These are phyloP conservation scores for Penicillium verrucosum DNA, from an alignment of 2,329 filamentous ascomycete species.

Conservation along the genomic window DNA sequence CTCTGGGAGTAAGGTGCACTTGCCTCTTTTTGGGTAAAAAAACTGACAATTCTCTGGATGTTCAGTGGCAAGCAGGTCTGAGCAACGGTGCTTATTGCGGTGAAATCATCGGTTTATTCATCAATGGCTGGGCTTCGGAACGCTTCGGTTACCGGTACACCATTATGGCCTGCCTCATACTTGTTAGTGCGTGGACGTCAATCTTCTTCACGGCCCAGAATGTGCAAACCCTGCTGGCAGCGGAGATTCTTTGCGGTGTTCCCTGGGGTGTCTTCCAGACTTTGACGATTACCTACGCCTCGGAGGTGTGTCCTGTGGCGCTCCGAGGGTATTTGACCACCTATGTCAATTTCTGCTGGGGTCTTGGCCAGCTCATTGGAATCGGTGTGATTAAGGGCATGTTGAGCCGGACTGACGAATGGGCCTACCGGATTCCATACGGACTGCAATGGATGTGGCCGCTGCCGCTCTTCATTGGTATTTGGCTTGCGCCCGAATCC, in stretches of 20 bases:
- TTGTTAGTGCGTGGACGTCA: conserved; percentile 48
- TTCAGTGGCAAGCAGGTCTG: conserved; percentile 46
- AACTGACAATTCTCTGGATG: conserved; percentile 16
- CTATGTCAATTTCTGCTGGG: conserved; percentile 49
- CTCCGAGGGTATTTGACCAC: conserved; percentile 47
- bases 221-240: conserved; percentile 48
- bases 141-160: conserved; percentile 53
- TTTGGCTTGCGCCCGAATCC: conserved; percentile 50
- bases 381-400: conserved; percentile 51
- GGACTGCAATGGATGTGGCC: conserved; percentile 55
- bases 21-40: neutral
- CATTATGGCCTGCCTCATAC: conserved; percentile 46
- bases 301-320: conserved; percentile 48
- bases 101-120: conserved; percentile 51
- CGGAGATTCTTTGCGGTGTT: conserved; percentile 51
- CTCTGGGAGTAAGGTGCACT: neutral
- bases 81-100: conserved; percentile 45
- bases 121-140: conserved; percentile 52
- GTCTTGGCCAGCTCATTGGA: conserved; percentile 51
- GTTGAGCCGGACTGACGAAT: conserved; percentile 46
- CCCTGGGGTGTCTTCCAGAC: conserved; percentile 54
- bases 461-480: conserved; percentile 47
- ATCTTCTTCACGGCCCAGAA: conserved; percentile 53
- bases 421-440: conserved; percentile 54
- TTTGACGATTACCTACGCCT: conserved; percentile 47